Conservation (phyloP, 1,139 yeast species). For the Scheffersomyces illinoinensis region DNA sequence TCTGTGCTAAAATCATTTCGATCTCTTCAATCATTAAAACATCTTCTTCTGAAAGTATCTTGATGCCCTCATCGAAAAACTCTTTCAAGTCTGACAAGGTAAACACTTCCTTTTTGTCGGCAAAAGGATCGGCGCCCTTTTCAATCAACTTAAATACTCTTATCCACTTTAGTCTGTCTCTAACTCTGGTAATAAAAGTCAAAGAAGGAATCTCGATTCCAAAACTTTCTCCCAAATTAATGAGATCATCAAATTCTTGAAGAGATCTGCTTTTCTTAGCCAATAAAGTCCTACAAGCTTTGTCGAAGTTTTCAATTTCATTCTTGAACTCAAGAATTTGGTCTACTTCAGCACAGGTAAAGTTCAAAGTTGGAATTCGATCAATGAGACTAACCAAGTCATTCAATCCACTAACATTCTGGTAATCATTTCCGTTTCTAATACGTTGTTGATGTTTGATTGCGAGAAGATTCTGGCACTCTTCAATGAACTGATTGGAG, state of each 20-base stretch:
- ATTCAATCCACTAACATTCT: slow-evolving; percentile 18
- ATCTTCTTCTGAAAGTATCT: slow-evolving; percentile 32
- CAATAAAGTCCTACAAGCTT: slow-evolving; percentile 43
- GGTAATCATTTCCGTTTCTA: slow-evolving; percentile 22
- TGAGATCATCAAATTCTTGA: slow-evolving; percentile 47
- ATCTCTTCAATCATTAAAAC: slow-evolving; percentile 16
- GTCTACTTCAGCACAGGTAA: slow-evolving; percentile 60
- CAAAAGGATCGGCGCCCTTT: slow-evolving; percentile 44
- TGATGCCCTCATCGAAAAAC: slow-evolving; percentile 44
- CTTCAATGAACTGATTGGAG: slow-evolving; percentile 55
- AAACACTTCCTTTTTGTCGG: slow-evolving; percentile 37
- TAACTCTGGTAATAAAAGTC: slow-evolving; percentile 46
- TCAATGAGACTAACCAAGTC: slow-evolving; percentile 37
- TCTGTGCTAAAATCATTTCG: slow-evolving; percentile 25
- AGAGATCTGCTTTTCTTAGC: slow-evolving; percentile 25
- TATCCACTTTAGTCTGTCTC: slow-evolving; percentile 54
- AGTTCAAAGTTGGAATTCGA: slow-evolving; percentile 50
- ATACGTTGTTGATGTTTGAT: slow-evolving; percentile 54
- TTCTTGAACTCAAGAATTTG: slow-evolving; percentile 54
- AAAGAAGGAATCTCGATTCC: slow-evolving; percentile 59
- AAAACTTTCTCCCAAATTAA: slow-evolving; percentile 57
- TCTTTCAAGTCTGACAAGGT: slow-evolving; percentile 35
- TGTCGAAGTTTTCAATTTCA: slow-evolving; percentile 57
- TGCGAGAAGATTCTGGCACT: slow-evolving; percentile 54
- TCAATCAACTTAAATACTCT: slow-evolving; percentile 33